Evolutionary conservation across 2,329 filamentous ascomycete species (phyloP).

Genomic region (Paecilomyces dactylethromorphus): DNA sequence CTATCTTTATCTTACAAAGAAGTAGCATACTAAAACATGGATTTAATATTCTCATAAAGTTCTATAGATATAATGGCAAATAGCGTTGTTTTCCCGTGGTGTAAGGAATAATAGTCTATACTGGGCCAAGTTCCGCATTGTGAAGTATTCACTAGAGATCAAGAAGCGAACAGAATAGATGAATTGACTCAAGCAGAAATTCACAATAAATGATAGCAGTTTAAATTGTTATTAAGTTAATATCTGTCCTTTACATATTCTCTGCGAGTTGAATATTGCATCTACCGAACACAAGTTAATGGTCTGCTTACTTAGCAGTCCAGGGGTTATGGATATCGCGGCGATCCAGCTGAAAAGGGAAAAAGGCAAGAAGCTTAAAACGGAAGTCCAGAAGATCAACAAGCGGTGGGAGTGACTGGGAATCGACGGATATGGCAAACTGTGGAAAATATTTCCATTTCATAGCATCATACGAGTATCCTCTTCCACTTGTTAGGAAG

Average conservation of each 20-base stretch:
- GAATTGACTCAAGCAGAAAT: background rate
- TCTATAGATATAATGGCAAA: background rate
- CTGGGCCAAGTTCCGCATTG: background rate
- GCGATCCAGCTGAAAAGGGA: no score
- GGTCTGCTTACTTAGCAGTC: no score
- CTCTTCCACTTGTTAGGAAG: background rate
- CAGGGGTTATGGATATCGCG: no score
- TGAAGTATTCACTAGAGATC: background rate
- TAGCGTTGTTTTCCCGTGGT: background rate
- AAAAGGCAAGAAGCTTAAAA: no score
- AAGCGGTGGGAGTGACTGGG: no score
- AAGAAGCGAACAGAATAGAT: background rate
- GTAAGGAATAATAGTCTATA: background rate
- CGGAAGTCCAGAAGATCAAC: no score
- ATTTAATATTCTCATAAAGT: background rate
- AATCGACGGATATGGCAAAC: no score
- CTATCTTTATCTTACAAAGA: background rate
- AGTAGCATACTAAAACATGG: background rate
- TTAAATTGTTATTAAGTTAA: background rate
- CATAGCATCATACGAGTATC: background rate
- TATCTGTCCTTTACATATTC: background rate
- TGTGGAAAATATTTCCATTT: background rate
- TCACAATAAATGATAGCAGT: background rate
- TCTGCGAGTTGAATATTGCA: background rate
- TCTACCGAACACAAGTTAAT: background rate